Evolutionary conservation across 768 basidiomycete genomes (phyloP).

Genomic region (Pluteus cervinus): DNA sequence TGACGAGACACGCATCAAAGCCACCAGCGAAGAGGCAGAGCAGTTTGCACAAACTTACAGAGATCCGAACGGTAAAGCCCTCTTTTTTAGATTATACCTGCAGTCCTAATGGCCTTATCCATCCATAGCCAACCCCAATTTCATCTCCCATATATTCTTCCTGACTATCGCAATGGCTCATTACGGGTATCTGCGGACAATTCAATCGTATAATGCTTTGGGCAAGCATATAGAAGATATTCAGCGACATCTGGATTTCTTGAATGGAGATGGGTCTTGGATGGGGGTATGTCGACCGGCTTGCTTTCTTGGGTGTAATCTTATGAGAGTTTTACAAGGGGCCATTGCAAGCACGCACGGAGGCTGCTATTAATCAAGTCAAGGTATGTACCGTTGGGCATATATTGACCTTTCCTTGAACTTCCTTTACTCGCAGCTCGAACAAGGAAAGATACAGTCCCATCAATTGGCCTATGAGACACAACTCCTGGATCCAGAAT

Average conservation of each 20-base stretch:
- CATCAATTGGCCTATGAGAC: conserved; percentile 78
- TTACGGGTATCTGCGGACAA: conserved; percentile 79
- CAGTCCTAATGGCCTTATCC: neutral
- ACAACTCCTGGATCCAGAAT: conserved; percentile 82
- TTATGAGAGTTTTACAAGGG: conserved; percentile 32
- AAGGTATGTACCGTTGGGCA: conserved; percentile 50
- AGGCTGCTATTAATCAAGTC: conserved; percentile 68
- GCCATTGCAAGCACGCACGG: conserved; percentile 69
- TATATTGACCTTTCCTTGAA: too few species aligned
- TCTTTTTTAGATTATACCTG: neutral
- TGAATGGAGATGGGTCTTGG: conserved; percentile 78
- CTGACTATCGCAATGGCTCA: conserved; percentile 83
- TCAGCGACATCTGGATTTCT: conserved; percentile 67
- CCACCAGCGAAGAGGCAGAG: conserved; percentile 80
- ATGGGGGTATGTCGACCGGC: conserved; percentile 52
- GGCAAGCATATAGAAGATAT: conserved; percentile 73
- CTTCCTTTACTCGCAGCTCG: conserved; percentile 34
- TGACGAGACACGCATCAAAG: conserved; percentile 93
- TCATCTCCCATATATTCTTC: conserved; percentile 95
- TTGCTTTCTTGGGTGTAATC: neutral
- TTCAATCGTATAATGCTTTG: conserved; percentile 69
- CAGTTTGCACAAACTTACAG: conserved; percentile 57
- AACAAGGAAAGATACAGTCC: conserved; percentile 65
- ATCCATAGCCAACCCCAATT: conserved; percentile 60
- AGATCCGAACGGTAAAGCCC: conserved; percentile 32